phyloP scores from a whole-genome alignment of 2,329 filamentous ascomycete genomes.

The Colletotrichum tamarilloi region DNA sequence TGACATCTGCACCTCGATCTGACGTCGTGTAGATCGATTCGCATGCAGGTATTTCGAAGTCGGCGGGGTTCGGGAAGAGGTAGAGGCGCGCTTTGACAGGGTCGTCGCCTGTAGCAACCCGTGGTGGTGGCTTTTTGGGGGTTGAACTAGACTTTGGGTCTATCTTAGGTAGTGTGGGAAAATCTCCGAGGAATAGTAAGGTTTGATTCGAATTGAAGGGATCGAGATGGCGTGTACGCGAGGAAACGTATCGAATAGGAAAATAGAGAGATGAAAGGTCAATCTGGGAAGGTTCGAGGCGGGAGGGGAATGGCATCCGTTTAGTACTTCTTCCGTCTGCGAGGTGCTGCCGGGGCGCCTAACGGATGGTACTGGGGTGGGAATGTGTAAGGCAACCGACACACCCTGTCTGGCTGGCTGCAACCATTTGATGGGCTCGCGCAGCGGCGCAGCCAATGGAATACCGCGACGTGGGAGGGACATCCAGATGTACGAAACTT shows the following conservation, averaged over 20 bases:
- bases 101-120: constrained; percentile 6
- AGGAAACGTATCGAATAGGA: background rate
- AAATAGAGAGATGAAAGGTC: background rate
- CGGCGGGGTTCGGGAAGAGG: background rate
- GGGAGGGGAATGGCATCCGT: background rate
- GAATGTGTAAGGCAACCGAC: background rate
- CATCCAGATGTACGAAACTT: too few relatives aligned
- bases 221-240: background rate
- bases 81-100: constrained; percentile 15
- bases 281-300: background rate
- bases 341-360: too few relatives aligned
- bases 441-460: background rate
- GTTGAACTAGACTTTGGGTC: background rate
- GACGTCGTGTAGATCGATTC: background rate
- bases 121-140: constrained; percentile 1
- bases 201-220: background rate
- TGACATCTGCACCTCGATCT: constrained; percentile 5
- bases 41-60: background rate
- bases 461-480: background rate
- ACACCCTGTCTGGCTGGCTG: background rate
- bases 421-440: background rate
- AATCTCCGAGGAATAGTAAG: constrained; percentile 4
- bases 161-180: background rate
- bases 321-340: background rate
- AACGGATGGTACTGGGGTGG: too few relatives aligned